Conservation (phyloP, 352 stramenopile species). For the Globisporangium lucens region DNA sequence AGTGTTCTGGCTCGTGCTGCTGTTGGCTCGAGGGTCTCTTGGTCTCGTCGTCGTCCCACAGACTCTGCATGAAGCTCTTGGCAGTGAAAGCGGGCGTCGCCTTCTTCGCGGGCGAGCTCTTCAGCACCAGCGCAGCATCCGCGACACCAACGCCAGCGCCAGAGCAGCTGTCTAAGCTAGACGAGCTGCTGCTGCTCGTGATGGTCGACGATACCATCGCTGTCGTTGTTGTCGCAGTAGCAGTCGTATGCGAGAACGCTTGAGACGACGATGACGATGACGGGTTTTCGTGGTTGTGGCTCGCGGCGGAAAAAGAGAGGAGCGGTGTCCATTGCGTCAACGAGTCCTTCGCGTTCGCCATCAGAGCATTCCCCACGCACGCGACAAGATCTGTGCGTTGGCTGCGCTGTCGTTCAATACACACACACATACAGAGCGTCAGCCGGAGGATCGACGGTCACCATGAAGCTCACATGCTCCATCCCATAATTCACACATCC, state of each 20-base stretch:
- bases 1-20: not conserved
- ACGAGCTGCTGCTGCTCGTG: not conserved
- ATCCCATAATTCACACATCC: not conserved
- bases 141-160: not conserved
- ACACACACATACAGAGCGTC: not conserved
- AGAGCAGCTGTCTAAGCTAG: not conserved
- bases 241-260: not conserved
- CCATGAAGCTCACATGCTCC: not conserved
- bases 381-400: not conserved
- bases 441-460: too few species aligned
- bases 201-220: not conserved
- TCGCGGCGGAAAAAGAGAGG: not conserved
- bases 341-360: not conserved
- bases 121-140: not conserved
- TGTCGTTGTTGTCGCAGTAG: not conserved
- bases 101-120: not conserved
- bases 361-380: not conserved
- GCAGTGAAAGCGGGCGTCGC: not conserved
- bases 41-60: constrained; percentile 13
- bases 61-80: constrained; percentile 13
- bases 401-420: not conserved
- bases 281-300: not conserved
- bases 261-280: not conserved
- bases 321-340: not conserved
- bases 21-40: not conserved